Evolutionary conservation across 139 green algal genomes (phyloP), one percentile per base, ranked within the genome.

Genomic region (Auxenochlorella pyrenoidosa): DNA sequence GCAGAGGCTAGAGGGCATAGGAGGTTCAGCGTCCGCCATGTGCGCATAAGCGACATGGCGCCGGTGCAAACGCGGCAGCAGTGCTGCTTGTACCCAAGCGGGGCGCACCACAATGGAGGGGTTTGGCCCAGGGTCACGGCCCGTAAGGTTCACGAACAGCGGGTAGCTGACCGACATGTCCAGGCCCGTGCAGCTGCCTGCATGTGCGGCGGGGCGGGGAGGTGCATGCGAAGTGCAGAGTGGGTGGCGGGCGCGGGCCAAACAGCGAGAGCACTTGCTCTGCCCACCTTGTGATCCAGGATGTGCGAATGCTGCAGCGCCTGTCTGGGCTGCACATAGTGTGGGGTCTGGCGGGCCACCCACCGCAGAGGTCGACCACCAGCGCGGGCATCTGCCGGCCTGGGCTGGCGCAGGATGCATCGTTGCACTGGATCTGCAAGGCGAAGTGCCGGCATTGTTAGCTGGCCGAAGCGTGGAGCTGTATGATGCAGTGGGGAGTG

Each of bases 381-480:
- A 89, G 76, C 0, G 88, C 88, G 1, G 83, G 71, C 43, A 82
- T 34, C 82, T 82, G 10, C 30, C 30, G 75, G 54, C 88, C 88
- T 0, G 83, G 83, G 19, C 86, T 21, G 24, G 36, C 36, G 66
- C 88, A 91, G 38, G 70, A 75, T 2, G 30, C 41, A 60, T 91
- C 88, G 32, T 91, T 83, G 51, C 88, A 91, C 75, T 84, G 79
- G 22, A 58, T 28, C 66, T 41, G 76, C 75, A 63, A 51, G 38
- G 36, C 65, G 75, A 22, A 41, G 75, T 38, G 16, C 43, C 43
- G 1, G 26, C 12, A 28, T 40, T n/a, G 32, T 10, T 26, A 18
- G 66, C 19, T 12, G 30, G 36, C 26, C 2, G 24, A 71, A 36
- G 63, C 59, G 16, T 4, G 4, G 10, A 26, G 60, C 4, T 10